Percentiles rank a stretch among this genome's conserved stretches.
Evolutionary conservation across 345 rosid genomes (phyloP).

Genomic region (Orychophragmus violaceus): DNA sequence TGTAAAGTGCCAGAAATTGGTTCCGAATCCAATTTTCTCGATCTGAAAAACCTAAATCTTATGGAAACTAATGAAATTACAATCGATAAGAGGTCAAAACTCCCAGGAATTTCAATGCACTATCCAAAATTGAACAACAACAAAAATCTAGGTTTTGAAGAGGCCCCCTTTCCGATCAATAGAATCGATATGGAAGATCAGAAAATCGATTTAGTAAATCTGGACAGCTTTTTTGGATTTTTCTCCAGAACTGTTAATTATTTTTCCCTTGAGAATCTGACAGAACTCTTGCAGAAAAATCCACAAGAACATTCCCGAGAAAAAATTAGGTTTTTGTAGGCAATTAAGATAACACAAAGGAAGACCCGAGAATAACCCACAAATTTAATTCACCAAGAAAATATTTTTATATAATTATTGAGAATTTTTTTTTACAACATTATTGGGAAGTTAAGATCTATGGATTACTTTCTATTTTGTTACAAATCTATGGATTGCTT

Average conservation of each 20-base stretch:
- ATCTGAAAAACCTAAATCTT: neutral
- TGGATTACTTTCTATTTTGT: too few species aligned
- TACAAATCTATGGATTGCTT: too few species aligned
- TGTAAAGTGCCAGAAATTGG: neutral
- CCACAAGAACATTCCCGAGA: slow-evolving; percentile 11
- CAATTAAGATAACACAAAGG: slow-evolving; percentile 1
- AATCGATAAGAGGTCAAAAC: neutral
- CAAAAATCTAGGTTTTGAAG: neutral
- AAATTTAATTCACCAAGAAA: neutral
- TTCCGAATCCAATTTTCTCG: neutral
- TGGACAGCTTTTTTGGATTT: too few species aligned
- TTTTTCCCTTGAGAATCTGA: slow-evolving; percentile 9
- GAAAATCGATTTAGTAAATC: neutral
- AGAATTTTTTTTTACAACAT: too few species aligned
- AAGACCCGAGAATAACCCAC: neutral
- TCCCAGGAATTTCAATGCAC: neutral
- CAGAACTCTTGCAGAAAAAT: slow-evolving; percentile 16
- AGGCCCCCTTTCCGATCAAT: neutral
- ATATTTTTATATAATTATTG: neutral
- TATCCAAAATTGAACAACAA: too few species aligned
- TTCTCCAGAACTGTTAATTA: neutral
- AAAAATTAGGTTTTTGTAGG: neutral
- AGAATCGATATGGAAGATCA: neutral
- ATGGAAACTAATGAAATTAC: neutral
- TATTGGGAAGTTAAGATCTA: too few species aligned